A percentile compares a stretch with the other conserved stretches of the same genome.
Conservation (phyloP, 441 rosid genomes). For the Gossypium armourianum region DNA sequence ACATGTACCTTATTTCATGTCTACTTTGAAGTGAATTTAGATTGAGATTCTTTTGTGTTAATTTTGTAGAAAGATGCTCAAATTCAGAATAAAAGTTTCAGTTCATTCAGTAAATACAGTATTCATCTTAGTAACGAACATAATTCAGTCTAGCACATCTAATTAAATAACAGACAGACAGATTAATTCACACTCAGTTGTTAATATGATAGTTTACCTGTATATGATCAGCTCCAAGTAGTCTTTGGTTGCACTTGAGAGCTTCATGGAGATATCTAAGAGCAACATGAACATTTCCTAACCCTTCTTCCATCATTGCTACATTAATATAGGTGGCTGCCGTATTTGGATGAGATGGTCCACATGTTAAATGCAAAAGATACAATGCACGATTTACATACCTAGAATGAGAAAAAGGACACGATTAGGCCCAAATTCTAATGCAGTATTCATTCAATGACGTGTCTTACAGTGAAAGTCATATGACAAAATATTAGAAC, state of each 20-base stretch:
- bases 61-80: background rate
- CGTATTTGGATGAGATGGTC: constrained; percentile 70
- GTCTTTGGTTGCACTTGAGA: constrained; percentile 64
- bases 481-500: background rate
- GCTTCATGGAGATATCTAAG: constrained; percentile 76
- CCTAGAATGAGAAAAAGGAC: constrained; percentile 28
- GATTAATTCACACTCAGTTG: background rate
- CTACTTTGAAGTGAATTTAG: background rate
- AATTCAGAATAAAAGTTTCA: background rate
- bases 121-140: background rate
- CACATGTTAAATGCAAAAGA: constrained; percentile 66
- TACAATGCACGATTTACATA: constrained; percentile 65
- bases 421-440: constrained; percentile 5
- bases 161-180: background rate
- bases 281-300: constrained; percentile 67
- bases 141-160: background rate
- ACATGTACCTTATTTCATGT: constrained; percentile 2
- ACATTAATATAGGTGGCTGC: constrained; percentile 77
- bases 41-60: background rate
- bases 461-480: background rate
- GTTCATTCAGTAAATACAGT: background rate
- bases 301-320: constrained; percentile 80
- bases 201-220: constrained; percentile 35
- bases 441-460: background rate
- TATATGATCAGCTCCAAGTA: constrained; percentile 68